Percentiles rank a stretch among this genome's conserved stretches.
Evolutionary conservation across 371 early-diverging fungal genomes (phyloP).

Genomic region (Zancudomyces culisetae): DNA sequence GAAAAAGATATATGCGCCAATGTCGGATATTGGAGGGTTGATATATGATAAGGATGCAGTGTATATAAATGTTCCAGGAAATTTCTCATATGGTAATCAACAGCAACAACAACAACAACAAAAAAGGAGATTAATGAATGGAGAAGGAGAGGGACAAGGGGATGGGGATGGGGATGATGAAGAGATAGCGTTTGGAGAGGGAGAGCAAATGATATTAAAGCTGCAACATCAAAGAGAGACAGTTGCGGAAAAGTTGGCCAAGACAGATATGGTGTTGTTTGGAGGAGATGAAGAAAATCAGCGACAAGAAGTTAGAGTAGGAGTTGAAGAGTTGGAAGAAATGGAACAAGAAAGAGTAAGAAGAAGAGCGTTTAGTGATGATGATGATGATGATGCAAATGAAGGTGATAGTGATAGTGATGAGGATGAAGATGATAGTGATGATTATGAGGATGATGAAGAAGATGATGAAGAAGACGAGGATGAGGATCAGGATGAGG

Average conservation of each 20-base stretch:
- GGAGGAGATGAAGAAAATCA: conserved; percentile 9
- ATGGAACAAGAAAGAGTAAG: not conserved
- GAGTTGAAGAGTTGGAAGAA: not conserved
- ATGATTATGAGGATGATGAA: conserved; percentile 24
- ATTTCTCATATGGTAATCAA: no score
- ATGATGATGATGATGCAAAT: no score
- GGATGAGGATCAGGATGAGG: conserved; percentile 14
- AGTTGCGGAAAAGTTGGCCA: conserved; percentile 52
- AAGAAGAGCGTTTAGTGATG: no score
- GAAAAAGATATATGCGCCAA: conserved; percentile 93
- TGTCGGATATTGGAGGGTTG: conserved; percentile 93
- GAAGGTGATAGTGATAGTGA: no score
- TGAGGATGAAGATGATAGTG: conserved; percentile 16
- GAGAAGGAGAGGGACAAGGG: conserved; percentile 1
- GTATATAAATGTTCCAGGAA: conserved; percentile 85
- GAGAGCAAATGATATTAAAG: conserved; percentile 79
- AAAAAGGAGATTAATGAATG: conserved; percentile 31
- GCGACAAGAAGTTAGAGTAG: conserved; percentile 6
- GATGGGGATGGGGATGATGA: conserved; percentile 11
- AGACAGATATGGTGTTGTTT: conserved; percentile 65
- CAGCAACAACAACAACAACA: no score
- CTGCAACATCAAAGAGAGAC: conserved; percentile 68
- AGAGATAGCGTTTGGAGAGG: conserved; percentile 29
- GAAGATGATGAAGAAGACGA: conserved; percentile 16
- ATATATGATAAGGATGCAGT: conserved; percentile 97